Evolutionary conservation across 2,329 filamentous ascomycete species (phyloP), one percentile per base, ranked within the genome.

Genomic region (Pseudogymnoascus pannorum): DNA sequence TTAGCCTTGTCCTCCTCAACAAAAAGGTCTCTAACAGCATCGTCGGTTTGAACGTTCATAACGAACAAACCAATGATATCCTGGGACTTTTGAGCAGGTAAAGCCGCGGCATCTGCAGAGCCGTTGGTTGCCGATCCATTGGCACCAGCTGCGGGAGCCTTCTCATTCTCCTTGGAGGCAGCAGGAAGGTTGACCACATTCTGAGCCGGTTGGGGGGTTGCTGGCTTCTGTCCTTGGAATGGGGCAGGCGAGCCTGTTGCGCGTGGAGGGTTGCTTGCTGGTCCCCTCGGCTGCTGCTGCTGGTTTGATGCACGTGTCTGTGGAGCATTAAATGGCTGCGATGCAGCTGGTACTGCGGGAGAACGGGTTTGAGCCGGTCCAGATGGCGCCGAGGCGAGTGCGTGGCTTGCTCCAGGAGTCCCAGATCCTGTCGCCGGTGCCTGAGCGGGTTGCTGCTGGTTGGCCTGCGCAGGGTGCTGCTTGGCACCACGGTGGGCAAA

Each of bases 401-500:
- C 65, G 58, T 72, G 68, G 57, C 71, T 71, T 61, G 69, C 70
- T 31, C 68, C 67, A 54, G 72, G 70, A 33, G 72, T 70, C 48
- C 69, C 70, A 59, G 73, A 70, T 31, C 69, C 68, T 57, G 73
- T 69, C n/a, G 72, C 63, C 58, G 73, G 69, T 54, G 71, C 68
- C 60, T 75, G 74, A 16, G 71, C 67, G 29, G 72, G 64, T 58
- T 72, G 69, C 42, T 68, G 68, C 60, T 68, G 68, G 36, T 64
- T 64, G 24, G 65, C 72, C 68, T 75, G 66, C 74, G 71, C 63
- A 75, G 74, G 73, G 65, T 80, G 80, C 72, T 89, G 86, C 79
- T 97, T 97, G 62, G 89, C 87, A 66, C 89, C 91, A 69, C 94
- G 88, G 75, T 99, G 94, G 22, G 94, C 92, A 75, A 99, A 99